Base-by-base conservation (phyloP, 768 basidiomycete genomes). In the Suillus discolor region DNA sequence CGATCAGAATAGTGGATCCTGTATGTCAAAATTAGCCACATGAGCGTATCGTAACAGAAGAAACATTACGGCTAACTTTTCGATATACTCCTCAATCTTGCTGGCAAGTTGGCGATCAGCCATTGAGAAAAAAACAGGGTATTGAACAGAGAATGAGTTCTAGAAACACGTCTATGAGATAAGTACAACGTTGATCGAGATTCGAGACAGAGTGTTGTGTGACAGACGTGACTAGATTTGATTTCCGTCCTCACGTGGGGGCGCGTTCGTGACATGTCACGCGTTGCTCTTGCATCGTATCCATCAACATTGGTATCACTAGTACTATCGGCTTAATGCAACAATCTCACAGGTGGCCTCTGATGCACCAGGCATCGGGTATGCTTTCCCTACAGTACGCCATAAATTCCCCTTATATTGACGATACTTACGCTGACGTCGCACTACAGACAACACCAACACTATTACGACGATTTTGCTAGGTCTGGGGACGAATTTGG, bases 1-100 rank as follows among this genome's bases (percentile, higher is more conserved):
- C 93, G 89, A 78, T 94, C 92, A 66, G 93, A 95, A 74, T 95
- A 95, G 73, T 93, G 90, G 71, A 95, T 95, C 76, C 93, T 94
- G 69, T 25, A 49, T 62, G 54, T 34, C 51, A 63, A 62, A 61
- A 63, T 36, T 62, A 54, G 62, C 25, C 42, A 60, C 65, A 68
- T 69, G 53, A 67, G 64, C 69, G 64, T 71, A 71, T 64, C 64
- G 64, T 23, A n/a, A 61, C 63, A 15, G 66, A 57, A 28, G 66
- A 68, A 51, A 63, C n/a, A 28, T n/a, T 25, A 65, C 13, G 63
- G 72, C 79, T 66, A 69, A 90, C 92, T 89, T 92, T 74, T 91
- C 89, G 63, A 92, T 90, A 72, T 89, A 92, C 74, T 93, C 91
- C 70, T 92, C 88, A 28, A 91, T 80, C 71, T 87, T 82, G 80